A percentile compares a stretch with the other conserved stretches of the same genome.
Conservation (phyloP, 805 yeast species). For the Hanseniaspora lachancei region DNA sequence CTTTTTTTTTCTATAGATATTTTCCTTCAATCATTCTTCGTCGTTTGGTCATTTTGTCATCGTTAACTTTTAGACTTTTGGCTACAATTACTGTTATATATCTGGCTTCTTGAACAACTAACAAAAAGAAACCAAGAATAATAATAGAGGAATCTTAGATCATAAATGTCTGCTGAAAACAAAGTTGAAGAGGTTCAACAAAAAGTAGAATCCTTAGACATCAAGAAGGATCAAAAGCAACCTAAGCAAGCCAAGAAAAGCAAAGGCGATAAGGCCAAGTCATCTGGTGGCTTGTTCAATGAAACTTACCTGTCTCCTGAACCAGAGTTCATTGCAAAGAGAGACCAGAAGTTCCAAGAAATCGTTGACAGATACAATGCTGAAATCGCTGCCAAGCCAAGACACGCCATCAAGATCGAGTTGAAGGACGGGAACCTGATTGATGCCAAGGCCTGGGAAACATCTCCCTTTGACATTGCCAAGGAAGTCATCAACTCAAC, state of each 20-base stretch:
- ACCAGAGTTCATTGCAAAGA: conserved; percentile 71
- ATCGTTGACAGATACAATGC: conserved; percentile 68
- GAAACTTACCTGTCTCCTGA: conserved; percentile 49
- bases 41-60: too few species aligned
- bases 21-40: too few species aligned
- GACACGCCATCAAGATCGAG: conserved; percentile 60
- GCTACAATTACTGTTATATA: neutral
- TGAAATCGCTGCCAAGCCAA: conserved; percentile 46
- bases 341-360: conserved; percentile 67
- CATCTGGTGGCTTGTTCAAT: conserved; percentile 4
- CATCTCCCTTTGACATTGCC: conserved; percentile 80
- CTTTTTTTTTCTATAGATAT: too few species aligned
- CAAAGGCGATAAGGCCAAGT: conserved; percentile 31
- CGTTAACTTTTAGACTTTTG: too few species aligned
- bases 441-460: conserved; percentile 76
- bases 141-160: neutral
- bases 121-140: too few species aligned
- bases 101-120: too few species aligned
- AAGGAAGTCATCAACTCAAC: conserved; percentile 63
- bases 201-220: conserved; percentile 30
- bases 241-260: conserved; percentile 29
- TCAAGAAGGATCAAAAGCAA: conserved; percentile 19
- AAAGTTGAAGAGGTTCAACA: conserved; percentile 29
- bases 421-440: conserved; percentile 74
- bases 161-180: conserved; percentile 12